A percentile compares a stretch with the other conserved stretches of the same genome.
phyloP scores from a whole-genome alignment of 257 asterid genomes.

The Penstemon newberryi region DNA sequence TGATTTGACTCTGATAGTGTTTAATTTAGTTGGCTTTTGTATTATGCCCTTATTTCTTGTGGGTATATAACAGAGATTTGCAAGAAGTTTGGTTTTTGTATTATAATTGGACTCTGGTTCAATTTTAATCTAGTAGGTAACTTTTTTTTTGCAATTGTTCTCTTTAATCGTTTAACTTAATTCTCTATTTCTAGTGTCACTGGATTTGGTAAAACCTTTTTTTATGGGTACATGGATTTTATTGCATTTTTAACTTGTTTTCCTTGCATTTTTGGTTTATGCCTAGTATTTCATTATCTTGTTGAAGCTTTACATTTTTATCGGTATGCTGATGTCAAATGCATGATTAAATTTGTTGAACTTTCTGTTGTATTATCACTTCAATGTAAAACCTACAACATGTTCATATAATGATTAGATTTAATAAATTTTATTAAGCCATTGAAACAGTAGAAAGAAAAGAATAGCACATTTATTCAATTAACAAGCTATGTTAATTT shows the following conservation, averaged over 20 bases:
- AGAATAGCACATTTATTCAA: not conserved
- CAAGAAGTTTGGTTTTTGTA: not conserved
- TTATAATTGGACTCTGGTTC: not conserved
- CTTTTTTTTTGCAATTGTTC: not conserved
- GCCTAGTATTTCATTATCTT: not conserved
- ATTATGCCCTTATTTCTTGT: not conserved
- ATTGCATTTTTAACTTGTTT: not conserved
- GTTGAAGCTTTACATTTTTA: no score
- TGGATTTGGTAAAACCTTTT: not conserved
- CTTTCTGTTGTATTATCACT: not conserved
- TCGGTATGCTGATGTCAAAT: not conserved
- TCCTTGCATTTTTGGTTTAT: not conserved
- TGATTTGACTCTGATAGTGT: conserved; percentile 8
- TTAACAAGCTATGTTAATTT: no score
- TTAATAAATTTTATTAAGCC: not conserved
- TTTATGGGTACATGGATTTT: not conserved
- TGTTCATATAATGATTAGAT: not conserved
- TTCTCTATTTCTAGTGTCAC: not conserved
- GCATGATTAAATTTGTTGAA: not conserved
- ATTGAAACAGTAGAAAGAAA: not conserved
- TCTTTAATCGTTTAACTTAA: not conserved
- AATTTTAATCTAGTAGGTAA: not conserved
- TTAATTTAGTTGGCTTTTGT: not conserved
- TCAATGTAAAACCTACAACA: not conserved
- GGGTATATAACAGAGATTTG: not conserved